phyloP scores from a whole-genome alignment of 805 yeast genomes.

The Wickerhamomyces mucosus region DNA sequence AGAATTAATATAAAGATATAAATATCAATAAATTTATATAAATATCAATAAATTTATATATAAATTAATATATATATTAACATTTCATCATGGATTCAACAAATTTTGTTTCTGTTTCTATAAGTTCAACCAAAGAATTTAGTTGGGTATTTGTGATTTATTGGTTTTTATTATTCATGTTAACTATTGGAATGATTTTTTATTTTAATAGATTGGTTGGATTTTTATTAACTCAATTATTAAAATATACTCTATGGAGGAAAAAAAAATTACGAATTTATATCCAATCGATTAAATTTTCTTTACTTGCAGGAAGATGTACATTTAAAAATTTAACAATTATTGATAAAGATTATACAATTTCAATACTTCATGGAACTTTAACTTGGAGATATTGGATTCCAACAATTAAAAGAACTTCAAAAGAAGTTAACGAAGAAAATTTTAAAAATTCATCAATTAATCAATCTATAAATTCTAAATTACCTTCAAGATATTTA shows the following conservation, averaged over 20 bases:
- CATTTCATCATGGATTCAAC: slow-evolving; percentile 23
- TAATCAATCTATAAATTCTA: slow-evolving; percentile 26
- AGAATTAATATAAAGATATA: too few relatives aligned
- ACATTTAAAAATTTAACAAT: slow-evolving; percentile 68
- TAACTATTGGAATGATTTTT: slow-evolving; percentile 58
- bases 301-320: slow-evolving; percentile 75
- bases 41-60: too few relatives aligned
- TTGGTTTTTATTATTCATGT: slow-evolving; percentile 63
- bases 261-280: slow-evolving; percentile 46
- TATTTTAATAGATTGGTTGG: slow-evolving; percentile 72
- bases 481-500: slow-evolving; percentile 46
- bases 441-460: slow-evolving; percentile 8
- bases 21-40: too few relatives aligned
- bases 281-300: slow-evolving; percentile 65
- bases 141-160: slow-evolving; percentile 77
- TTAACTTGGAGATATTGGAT: slow-evolving; percentile 94
- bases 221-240: slow-evolving; percentile 36
- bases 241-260: slow-evolving; percentile 57
- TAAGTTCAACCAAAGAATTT: slow-evolving; percentile 23
- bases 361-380: slow-evolving; percentile 61
- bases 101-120: slow-evolving; percentile 23
- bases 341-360: slow-evolving; percentile 63
- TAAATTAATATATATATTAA: too few relatives aligned
- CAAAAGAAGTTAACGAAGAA: slow-evolving; percentile 9
- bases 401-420: slow-evolving; percentile 25